phyloP scores from a whole-genome alignment of 202 grass and related monocot genomes.

The Hordeum pubiflorum region DNA sequence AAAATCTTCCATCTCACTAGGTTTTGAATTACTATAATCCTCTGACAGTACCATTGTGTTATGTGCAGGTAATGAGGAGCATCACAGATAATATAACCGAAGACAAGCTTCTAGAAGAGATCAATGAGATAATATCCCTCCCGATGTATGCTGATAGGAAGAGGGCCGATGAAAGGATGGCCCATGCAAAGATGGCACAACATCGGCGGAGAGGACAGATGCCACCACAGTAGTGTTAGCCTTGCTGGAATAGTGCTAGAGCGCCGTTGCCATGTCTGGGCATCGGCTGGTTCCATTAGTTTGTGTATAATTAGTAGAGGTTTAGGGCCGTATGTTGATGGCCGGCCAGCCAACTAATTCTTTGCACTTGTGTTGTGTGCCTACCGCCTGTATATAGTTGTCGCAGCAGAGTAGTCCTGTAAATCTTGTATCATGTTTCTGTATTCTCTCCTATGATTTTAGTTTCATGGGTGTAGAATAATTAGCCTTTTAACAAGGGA shows the following conservation, averaged over 20 bases:
- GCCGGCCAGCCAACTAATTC: slow-evolving; percentile 51
- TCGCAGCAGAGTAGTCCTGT: slow-evolving; percentile 36
- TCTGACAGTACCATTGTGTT: not conserved
- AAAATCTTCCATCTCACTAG: not conserved
- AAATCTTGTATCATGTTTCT: slow-evolving; percentile 45
- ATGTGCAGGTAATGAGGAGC: slow-evolving; percentile 78
- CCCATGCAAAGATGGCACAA: slow-evolving; percentile 46
- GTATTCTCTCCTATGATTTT: slow-evolving; percentile 42
- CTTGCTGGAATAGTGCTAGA: slow-evolving; percentile 12
- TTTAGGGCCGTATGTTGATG: slow-evolving; percentile 27
- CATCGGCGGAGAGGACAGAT: slow-evolving; percentile 37
- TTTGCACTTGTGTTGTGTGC: slow-evolving; percentile 36
- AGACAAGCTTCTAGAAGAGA: slow-evolving; percentile 74
- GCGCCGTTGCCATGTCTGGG: slow-evolving; percentile 5
- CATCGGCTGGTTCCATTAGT: slow-evolving; percentile 19
- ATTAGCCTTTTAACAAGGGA: slow-evolving; percentile 23
- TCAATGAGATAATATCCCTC: slow-evolving; percentile 54
- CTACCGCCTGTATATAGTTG: slow-evolving; percentile 38
- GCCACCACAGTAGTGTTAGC: slow-evolving; percentile 16
- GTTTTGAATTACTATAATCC: not conserved
- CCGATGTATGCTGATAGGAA: slow-evolving; percentile 83
- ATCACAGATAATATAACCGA: slow-evolving; percentile 86
- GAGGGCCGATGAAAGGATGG: slow-evolving; percentile 37
- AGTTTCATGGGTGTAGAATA: slow-evolving; percentile 54
- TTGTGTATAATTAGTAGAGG: slow-evolving; percentile 70